Evolutionary conservation across 2,329 filamentous ascomycete species (phyloP), one percentile per base, ranked within the genome.

Genomic region (Trichoderma semiorbis): DNA sequence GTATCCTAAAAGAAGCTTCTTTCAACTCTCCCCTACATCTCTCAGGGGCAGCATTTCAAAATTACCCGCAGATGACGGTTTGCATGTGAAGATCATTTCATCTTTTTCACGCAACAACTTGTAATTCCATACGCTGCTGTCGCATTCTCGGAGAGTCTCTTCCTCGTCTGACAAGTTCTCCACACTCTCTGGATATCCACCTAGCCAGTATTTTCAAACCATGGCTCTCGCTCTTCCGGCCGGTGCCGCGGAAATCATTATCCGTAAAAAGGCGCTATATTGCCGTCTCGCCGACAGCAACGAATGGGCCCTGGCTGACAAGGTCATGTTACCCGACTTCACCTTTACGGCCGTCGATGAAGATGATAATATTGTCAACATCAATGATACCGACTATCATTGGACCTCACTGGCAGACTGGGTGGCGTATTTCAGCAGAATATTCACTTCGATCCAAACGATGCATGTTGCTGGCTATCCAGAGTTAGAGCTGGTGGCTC

Each of bases 211-310:
- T 12, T 21, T 3, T 21, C 32, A 57, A 57, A 57, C 32, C 64
- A 67, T 57, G 64, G 2, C 30, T 3, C 2, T 32, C 30, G 2
- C 2, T 11, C 64, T 67, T 67, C 64, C 64, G 1, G 47, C 64
- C 34, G 64, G 64, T 2, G 64, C 64, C 21, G 64, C 64, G 64
- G 64, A 67, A 39, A 58, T 39, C 50, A 67, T 67, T 21, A 39
- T 3, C 32, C 30, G 50, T 10, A 67, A 67, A 26, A 67, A 67
- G 47, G 30, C 47, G 47, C 21, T n/a, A 10, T 67, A 67, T 10
- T 67, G 64, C 47, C 64, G 64, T n/a, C 16, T 57, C 30, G 47
- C 30, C 30, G 64, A 67, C 30, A 11, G 16, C 0, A 67, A 67
- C 10, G 32, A 57, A 3, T 67, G 47, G 64, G 12, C 3, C 3